Base-by-base conservation (phyloP, 2,329 filamentous ascomycete species). In the Aquanectria penicillioides region DNA sequence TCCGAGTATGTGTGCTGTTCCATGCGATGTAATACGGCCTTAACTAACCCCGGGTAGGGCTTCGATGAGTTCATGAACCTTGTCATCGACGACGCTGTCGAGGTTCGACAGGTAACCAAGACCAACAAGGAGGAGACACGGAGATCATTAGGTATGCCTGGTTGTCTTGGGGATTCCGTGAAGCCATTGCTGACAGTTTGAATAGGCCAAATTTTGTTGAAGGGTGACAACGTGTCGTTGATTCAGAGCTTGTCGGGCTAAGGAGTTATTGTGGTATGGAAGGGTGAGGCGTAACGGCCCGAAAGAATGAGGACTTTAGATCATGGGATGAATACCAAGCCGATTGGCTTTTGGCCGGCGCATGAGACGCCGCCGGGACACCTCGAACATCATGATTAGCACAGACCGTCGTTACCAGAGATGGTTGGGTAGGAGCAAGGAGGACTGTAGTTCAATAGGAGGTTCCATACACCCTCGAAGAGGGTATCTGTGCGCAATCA, bases 21-120 rank as follows among this genome's bases (percentile, higher is more conserved):
- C 5, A 20, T 25, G 22, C 15, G 18, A 13, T 18, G 6, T 17
- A 33, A n/a, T 20, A 18, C 38, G 12, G 5, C 9, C 5, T 20
- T 26, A 33, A 15, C 58, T 68, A 36, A 56, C 37, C 18, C 3
- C 29, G 2, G n/a, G 4, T 7, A 97, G 93, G 94, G 95, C 12
- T 99, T 99, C 68, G 95, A 99, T 75, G 95, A 99, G 78, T 99
- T 98, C 81, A 97, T 99, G 94, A 99, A 99, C 80, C 83, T 99
- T 46, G 95, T 98, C 33, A 86, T 97, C 66, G 95, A 99, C 73
- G 93, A 99, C 70, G 95, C 95, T 25, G 88, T 97, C 56, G 94
- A 98, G 79, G 93, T 99, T 38, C 91, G 89, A 76, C 86, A 93
- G 73, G 83, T 92, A 53, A 93, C 91, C 63, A 97, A 96, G 82